phyloP scores from a whole-genome alignment of 2,329 filamentous ascomycete species.

The Fusarium miscanthi region DNA sequence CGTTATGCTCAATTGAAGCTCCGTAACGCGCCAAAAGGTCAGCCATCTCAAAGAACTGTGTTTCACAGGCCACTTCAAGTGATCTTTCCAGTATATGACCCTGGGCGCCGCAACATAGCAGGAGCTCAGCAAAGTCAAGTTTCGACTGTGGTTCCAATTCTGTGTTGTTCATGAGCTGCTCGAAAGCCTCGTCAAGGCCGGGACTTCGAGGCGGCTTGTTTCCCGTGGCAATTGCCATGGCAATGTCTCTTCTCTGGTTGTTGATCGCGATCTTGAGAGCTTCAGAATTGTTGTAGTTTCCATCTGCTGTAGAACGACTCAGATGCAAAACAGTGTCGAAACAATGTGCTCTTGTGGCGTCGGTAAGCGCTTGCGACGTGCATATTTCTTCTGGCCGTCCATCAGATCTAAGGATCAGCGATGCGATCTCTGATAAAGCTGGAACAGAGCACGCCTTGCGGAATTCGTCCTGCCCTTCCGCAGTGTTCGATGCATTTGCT shows the following conservation, averaged over 20 bases:
- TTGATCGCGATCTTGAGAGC: conserved; percentile 63
- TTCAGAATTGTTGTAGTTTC: conserved; percentile 62
- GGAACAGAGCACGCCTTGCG: conserved; percentile 61
- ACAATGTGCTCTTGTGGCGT: conserved; percentile 62
- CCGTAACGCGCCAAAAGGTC: conserved; percentile 64
- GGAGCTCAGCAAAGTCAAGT: conserved; percentile 63
- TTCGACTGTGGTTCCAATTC: conserved; percentile 62
- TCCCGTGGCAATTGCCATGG: conserved; percentile 65
- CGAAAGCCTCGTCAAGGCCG: conserved; percentile 63
- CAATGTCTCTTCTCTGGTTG: conserved; percentile 64
- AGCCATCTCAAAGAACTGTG: conserved; percentile 66
- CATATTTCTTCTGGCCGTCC: conserved; percentile 57
- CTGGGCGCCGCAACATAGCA: conserved; percentile 68
- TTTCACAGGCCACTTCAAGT: conserved; percentile 60
- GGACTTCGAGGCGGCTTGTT: conserved; percentile 61
- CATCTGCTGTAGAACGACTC: conserved; percentile 64
- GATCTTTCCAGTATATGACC: conserved; percentile 62
- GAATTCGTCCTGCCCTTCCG: conserved; percentile 65
- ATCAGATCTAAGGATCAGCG: conserved; percentile 61
- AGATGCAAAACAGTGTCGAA: conserved; percentile 62
- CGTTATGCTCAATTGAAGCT: conserved; percentile 65
- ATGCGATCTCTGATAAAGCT: conserved; percentile 58
- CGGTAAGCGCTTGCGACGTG: conserved; percentile 63
- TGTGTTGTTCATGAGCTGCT: conserved; percentile 57
- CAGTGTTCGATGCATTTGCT: conserved; percentile 59